Conservation (phyloP, 2,329 filamentous ascomycete species). For the Curvularia hawaiiensis region DNA sequence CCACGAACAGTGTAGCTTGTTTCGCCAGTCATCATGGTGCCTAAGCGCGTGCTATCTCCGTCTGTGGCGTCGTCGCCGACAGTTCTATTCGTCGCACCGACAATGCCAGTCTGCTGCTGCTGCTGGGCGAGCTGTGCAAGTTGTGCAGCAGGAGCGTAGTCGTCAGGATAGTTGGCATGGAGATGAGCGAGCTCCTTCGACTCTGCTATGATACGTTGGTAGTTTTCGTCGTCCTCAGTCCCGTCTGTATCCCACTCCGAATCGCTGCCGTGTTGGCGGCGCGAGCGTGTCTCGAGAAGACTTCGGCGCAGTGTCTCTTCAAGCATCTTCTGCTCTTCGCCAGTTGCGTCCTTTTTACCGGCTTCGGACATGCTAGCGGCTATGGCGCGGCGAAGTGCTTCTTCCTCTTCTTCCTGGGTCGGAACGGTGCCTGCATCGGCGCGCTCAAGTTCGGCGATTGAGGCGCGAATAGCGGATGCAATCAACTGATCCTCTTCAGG, state of each 20-base stretch:
- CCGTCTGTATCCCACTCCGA: slow-evolving; percentile 39
- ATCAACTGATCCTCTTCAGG: slow-evolving; percentile 71
- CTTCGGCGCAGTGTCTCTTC: slow-evolving; percentile 54
- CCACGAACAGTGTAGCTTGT: not conserved
- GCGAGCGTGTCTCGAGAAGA: slow-evolving; percentile 48
- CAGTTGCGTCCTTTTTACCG: slow-evolving; percentile 34
- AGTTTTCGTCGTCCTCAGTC: slow-evolving; percentile 45
- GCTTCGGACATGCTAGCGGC: slow-evolving; percentile 56
- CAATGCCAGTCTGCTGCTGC: slow-evolving; percentile 17
- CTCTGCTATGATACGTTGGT: slow-evolving; percentile 44
- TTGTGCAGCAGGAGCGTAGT: slow-evolving; percentile 18
- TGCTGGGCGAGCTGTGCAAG: not conserved
- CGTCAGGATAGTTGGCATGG: slow-evolving; percentile 26
- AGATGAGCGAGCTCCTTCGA: slow-evolving; percentile 39
- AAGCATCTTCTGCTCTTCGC: slow-evolving; percentile 48
- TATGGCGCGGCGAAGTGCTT: slow-evolving; percentile 57
- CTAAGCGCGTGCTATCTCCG: not conserved
- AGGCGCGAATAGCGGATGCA: slow-evolving; percentile 75
- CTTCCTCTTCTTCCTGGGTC: slow-evolving; percentile 50
- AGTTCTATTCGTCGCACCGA: slow-evolving; percentile 16
- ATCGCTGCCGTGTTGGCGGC: slow-evolving; percentile 24
- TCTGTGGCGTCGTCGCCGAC: slow-evolving; percentile 2
- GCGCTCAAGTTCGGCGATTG: slow-evolving; percentile 63
- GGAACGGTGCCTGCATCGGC: slow-evolving; percentile 34
- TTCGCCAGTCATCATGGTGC: not conserved